Percentiles rank a stretch among this genome's conserved stretches.
These are phyloP conservation scores for Amanita brunnescens DNA, from an alignment of 768 basidiomycete genomes.

Conservation along the genomic window DNA sequence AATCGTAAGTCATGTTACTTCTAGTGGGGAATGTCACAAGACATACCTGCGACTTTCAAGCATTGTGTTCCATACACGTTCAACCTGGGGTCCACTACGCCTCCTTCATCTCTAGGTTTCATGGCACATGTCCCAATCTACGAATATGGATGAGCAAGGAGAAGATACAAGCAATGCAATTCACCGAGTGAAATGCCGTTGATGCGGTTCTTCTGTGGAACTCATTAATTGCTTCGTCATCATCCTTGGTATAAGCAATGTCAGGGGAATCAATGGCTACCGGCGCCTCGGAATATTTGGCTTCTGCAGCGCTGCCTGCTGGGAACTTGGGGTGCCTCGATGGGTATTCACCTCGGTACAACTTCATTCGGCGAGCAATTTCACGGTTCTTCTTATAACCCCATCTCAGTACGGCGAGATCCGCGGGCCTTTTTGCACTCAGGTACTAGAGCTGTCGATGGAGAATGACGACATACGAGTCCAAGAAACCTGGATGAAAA, in stretches of 20 bases:
- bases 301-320: constrained; percentile 23
- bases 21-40: not conserved
- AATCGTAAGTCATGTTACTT: not conserved
- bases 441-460: not conserved
- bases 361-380: constrained; percentile 42
- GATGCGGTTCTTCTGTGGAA: constrained; percentile 26
- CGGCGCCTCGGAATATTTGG: constrained; percentile 18
- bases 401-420: constrained; percentile 39
- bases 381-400: constrained; percentile 50
- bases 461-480: constrained; percentile 25
- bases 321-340: constrained; percentile 29
- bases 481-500: constrained; percentile 38
- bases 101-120: constrained; percentile 48
- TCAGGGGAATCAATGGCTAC: constrained; percentile 25
- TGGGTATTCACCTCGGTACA: constrained; percentile 30
- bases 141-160: not conserved
- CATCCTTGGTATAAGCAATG: constrained; percentile 32
- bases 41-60: constrained; percentile 48
- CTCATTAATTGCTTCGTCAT: constrained; percentile 34
- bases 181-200: constrained; percentile 42
- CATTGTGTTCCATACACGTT: constrained; percentile 53
- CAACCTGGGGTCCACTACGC: constrained; percentile 54
- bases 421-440: constrained; percentile 23
- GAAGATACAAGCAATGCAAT: not conserved
- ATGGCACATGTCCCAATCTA: constrained; percentile 62